These are phyloP conservation scores for Penicillium ochrochloron DNA, from an alignment of 495 filamentous ascomycete species.

Conservation along the genomic window DNA sequence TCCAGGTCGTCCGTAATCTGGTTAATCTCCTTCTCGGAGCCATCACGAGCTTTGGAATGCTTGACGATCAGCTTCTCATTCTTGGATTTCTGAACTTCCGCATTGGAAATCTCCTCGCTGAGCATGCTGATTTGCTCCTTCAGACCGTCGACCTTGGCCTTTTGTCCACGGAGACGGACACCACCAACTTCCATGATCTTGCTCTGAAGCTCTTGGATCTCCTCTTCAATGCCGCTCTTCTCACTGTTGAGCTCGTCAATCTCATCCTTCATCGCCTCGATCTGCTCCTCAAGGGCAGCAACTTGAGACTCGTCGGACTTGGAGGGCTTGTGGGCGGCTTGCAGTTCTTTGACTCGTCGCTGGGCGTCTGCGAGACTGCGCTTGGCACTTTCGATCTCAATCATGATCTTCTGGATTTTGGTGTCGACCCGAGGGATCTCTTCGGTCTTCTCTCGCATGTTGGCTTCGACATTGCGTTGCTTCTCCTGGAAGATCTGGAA, in stretches of 20 bases:
- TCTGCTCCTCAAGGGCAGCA: conserved; percentile 72
- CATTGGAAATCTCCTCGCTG: conserved; percentile 77
- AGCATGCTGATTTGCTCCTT: conserved; percentile 84
- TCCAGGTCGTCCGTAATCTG: conserved; percentile 71
- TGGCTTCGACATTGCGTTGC: conserved; percentile 73
- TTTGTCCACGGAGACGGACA: conserved; percentile 86
- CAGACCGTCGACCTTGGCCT: conserved; percentile 88
- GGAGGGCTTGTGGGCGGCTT: conserved; percentile 76
- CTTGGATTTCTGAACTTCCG: conserved; percentile 85
- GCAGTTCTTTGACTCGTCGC: conserved; percentile 80
- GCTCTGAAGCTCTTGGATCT: conserved; percentile 88
- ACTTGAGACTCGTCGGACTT: conserved; percentile 75
- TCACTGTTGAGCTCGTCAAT: conserved; percentile 79
- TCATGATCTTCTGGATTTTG: conserved; percentile 85
- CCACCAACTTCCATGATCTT: conserved; percentile 98
- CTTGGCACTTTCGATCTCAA: conserved; percentile 86
- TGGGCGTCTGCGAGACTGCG: conserved; percentile 84
- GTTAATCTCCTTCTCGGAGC: conserved; percentile 76
- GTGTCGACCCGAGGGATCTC: conserved; percentile 86
- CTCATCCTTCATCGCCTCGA: conserved; percentile 74
- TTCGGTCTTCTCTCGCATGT: conserved; percentile 73
- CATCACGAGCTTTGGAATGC: conserved; percentile 77
- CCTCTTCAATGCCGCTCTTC: conserved; percentile 82
- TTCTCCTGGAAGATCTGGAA: conserved; percentile 81
- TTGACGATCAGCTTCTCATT: conserved; percentile 90